Percentiles rank a stretch among this genome's conserved stretches.
Conservation (phyloP, 1,284 basidiomycete genomes). For the Vanrija sp. region DNA sequence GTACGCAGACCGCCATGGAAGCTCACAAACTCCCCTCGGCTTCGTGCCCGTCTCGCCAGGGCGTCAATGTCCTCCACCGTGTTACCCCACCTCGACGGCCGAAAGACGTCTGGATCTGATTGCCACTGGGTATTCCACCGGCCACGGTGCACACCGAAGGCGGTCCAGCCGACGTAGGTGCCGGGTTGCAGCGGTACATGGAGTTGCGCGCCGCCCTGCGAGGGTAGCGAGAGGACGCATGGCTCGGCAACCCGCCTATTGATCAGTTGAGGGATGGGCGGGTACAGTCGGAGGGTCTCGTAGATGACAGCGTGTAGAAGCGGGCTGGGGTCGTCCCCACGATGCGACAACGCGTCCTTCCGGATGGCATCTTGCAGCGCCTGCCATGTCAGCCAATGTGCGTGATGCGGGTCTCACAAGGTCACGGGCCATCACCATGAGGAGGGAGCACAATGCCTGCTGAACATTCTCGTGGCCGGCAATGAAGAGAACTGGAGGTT, state of each 20-base stretch:
- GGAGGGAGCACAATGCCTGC: background rate
- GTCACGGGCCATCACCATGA: background rate
- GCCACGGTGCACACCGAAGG: background rate
- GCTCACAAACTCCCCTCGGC: background rate
- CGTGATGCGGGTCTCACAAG: background rate
- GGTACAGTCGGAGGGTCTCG: background rate
- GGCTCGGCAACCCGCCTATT: constrained; percentile 1
- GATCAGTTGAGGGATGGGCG: constrained; percentile 4
- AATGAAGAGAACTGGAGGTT: constrained; percentile 1
- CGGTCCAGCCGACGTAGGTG: constrained; percentile 2
- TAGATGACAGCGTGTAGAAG: constrained; percentile 1
- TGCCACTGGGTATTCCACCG: background rate
- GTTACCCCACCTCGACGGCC: constrained; percentile 1
- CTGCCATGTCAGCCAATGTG: too few species aligned
- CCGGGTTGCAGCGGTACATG: background rate
- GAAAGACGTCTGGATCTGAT: background rate
- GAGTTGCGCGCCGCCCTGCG: background rate
- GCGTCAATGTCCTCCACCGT: background rate
- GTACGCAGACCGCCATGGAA: constrained; percentile 2
- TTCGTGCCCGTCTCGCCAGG: background rate
- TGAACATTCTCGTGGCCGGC: constrained; percentile 4
- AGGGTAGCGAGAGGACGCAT: background rate
- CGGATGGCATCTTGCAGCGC: background rate
- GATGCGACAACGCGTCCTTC: background rate
- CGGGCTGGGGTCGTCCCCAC: background rate